Conservation (phyloP, 768 basidiomycete species). For the Mycena filopes region DNA sequence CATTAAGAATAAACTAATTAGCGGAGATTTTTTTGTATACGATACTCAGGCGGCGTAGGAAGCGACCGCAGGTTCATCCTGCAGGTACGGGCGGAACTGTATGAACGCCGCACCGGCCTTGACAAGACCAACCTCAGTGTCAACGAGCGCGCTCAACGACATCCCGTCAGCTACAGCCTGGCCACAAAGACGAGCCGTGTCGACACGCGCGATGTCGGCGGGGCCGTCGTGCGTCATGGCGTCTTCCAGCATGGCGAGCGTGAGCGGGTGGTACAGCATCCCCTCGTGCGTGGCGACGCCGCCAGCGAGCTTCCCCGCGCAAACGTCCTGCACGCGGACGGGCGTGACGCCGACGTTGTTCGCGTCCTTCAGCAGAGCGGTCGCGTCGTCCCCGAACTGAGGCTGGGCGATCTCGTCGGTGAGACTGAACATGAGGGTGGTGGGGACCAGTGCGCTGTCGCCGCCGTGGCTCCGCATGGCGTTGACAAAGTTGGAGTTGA, state of each 20-base stretch:
- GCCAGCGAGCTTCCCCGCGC: constrained; percentile 4
- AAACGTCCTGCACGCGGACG: constrained; percentile 11
- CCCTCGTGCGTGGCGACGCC: constrained; percentile 13
- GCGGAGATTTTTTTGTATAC: background rate
- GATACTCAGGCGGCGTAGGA: background rate
- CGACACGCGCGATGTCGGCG: background rate
- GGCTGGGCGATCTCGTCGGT: constrained; percentile 20
- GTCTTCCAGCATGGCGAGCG: constrained; percentile 1
- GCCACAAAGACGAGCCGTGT: background rate
- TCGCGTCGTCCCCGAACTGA: background rate
- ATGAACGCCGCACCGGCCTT: constrained; percentile 5
- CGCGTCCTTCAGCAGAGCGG: constrained; percentile 6
- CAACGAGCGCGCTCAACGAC: background rate
- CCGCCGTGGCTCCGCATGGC: constrained; percentile 1
- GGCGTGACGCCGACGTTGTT: constrained; percentile 1
- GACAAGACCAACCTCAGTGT: background rate
- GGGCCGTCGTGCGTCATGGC: constrained; percentile 10
- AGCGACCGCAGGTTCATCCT: background rate
- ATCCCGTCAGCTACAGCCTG: background rate
- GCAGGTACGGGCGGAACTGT: background rate
- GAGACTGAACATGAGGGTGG: constrained; percentile 1
- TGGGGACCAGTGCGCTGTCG: constrained; percentile 11
- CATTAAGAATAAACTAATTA: too few relatives aligned
- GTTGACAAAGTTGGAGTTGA: constrained; percentile 13
- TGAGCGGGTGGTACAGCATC: constrained; percentile 15